Base-by-base conservation (phyloP, 2,329 filamentous ascomycete species). In the Sphaerulina vaccinii region DNA sequence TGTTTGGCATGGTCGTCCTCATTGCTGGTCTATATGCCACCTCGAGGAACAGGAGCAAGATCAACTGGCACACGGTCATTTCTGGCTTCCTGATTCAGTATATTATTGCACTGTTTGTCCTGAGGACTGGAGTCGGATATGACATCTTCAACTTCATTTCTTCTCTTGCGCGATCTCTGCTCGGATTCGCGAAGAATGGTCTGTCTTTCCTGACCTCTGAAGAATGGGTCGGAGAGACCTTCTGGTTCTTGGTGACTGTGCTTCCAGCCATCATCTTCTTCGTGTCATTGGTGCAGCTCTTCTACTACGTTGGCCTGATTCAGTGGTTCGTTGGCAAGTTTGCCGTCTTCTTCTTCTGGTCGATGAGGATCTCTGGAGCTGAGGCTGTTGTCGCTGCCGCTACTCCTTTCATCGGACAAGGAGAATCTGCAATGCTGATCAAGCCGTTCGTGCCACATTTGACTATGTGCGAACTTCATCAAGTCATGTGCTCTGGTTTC, bases 211-310 rank as follows among this genome's bases (percentile, higher is more conserved):
- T 96, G 61, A 86, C 84, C 0, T 73, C 75, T 11, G 48, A 62
- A 0, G 68, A 70, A 6, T 74, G 77, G 5, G 66, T 74, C 3
- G 29, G 70, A 2, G 64, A 77, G 1, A 60, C 64, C 3, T 90
- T 80, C 80, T 51, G 47, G 52, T 96, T 95, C 80, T 77, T 96
- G 57, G 78, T 86, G 43, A 75, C 79, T 43, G 90, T 95, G 56
- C 79, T 95, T n/a, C 90, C 91, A 0, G 85, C 91, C 63, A 95
- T 96, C 72, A 89, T 96, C 75, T 96, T 96, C 82, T 96, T 96
- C 82, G 87, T 96, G 52, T 84, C 90, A 1, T 78, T 96, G n/a
- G 89, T 95, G 21, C 88, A 95, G 71, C 81, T 96, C 32, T 72
- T 95, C 37, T 95, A 88, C 75, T 87, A 91, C 75, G 78, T 84